Evolutionary conservation across 257 asterid genomes (phyloP).

Genomic region (Linaria vulgaris): DNA sequence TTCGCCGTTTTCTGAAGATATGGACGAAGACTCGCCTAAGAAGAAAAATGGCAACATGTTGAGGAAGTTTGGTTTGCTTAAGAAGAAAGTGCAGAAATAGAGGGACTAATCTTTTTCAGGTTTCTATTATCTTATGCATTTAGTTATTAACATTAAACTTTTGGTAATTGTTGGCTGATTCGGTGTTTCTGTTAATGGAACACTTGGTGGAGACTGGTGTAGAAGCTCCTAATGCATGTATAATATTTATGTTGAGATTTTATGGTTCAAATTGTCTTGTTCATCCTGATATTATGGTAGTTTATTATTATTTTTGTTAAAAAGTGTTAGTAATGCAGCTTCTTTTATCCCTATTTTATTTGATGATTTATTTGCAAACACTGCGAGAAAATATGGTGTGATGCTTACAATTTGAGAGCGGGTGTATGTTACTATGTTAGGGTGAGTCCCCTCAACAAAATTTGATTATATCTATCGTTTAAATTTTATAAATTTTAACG

Average conservation of each 20-base stretch:
- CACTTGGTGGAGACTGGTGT: neutral
- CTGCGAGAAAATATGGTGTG: too few species aligned
- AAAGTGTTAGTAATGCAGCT: conserved; percentile 3
- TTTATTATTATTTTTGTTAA: conserved; percentile 5
- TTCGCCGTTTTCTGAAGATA: conserved; percentile 55
- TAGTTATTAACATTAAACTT: conserved; percentile 12
- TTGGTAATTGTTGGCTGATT: conserved; percentile 14
- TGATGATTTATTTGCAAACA: too few species aligned
- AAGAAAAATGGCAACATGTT: conserved; percentile 80
- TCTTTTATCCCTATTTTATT: conserved; percentile 1
- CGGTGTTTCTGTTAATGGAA: conserved; percentile 12
- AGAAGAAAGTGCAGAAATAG: conserved; percentile 83
- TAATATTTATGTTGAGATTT: conserved; percentile 6
- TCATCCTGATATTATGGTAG: conserved; percentile 19
- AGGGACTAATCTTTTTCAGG: conserved; percentile 1
- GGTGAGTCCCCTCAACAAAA: too few species aligned
- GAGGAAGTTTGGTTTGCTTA: conserved; percentile 73
- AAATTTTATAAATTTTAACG: too few species aligned
- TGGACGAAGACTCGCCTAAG: conserved; percentile 74
- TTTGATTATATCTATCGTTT: too few species aligned
- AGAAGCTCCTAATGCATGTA: conserved; percentile 21
- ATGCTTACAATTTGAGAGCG: conserved; percentile 19
- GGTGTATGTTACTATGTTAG: too few species aligned
- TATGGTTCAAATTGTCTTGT: conserved; percentile 16
- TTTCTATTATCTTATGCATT: conserved; percentile 20